Percentiles rank a stretch among this genome's conserved stretches.
These are phyloP conservation scores for Polygonum maritimum DNA, from an alignment of 148 eudicot genomes.

Conservation along the genomic window DNA sequence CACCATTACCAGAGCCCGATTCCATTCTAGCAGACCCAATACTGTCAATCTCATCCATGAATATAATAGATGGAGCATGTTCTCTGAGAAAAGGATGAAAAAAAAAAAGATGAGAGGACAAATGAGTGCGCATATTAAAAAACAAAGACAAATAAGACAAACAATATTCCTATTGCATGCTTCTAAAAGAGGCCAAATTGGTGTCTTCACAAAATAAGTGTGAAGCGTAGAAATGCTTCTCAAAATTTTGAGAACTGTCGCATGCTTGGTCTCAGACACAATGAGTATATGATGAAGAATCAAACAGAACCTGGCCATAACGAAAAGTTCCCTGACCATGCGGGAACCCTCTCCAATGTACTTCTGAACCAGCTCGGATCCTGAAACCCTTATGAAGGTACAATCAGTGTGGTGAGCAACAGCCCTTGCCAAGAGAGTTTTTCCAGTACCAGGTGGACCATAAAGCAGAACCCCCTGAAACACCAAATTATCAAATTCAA, in stretches of 20 bases:
- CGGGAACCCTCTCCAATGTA: conserved; percentile 85
- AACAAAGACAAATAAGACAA: neutral
- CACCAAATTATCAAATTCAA: neutral
- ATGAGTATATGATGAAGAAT: neutral
- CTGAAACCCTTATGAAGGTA: conserved; percentile 91
- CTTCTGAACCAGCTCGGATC: conserved; percentile 87
- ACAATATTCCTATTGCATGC: neutral
- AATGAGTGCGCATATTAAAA: neutral
- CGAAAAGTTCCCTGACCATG: conserved; percentile 81
- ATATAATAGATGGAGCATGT: conserved; percentile 83
- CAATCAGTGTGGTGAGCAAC: conserved; percentile 95
- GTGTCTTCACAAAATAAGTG: neutral
- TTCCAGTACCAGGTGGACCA: conserved; percentile 96
- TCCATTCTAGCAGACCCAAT: conserved; percentile 86
- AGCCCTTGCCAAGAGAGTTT: conserved; percentile 84
- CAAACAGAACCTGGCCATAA: conserved; percentile 67
- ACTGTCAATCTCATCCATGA: conserved; percentile 86
- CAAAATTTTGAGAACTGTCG: neutral
- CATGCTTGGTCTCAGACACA: neutral
- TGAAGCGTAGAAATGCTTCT: neutral
- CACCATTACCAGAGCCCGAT: conserved; percentile 78
- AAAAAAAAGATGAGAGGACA: neutral
- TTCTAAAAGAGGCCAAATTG: neutral
- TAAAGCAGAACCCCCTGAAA: conserved; percentile 84
- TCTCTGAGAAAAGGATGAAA: conserved; percentile 35